Evolutionary conservation across 768 basidiomycete genomes (phyloP), one percentile per base, ranked within the genome.

Genomic region (Boletus rubroflammeus): DNA sequence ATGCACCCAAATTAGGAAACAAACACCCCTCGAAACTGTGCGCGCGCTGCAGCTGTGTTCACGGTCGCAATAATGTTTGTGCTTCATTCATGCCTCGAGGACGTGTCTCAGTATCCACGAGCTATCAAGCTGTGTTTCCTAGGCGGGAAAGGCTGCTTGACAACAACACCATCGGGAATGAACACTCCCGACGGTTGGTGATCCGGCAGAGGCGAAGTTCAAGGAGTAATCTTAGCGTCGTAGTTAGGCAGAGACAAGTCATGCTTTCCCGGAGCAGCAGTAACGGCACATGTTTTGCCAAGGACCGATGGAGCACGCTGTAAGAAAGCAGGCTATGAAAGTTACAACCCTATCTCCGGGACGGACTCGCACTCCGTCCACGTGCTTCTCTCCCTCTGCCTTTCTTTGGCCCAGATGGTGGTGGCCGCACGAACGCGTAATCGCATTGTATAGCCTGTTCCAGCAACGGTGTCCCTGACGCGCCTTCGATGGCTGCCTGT

Each of bases 361-460:
- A 77, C 9, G 91, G 92, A 64, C 91, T 93, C 5, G 90, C 90
- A 67, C 91, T 93, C 53, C 91, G 86, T 15, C 76, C 79, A 11
- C 81, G 75, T 10, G 75, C 74, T 47, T 84, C 86, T 52, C 88
- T 78, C 21, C 74, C 76, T 59, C 89, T 78, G 14, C 86, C 84
- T 62, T 87, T 90, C 71, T 86, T 89, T 6, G 89, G 90, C 1
- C 87, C 90, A 7, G 86, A 78, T 2, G 92, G 89, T 13, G 84
- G 81, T 29, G 94, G 91, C 10, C 91, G 81, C 21, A 94, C 88
- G 65, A 98, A 98, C 0, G 90, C 92, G 68, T 91, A 98, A 65
- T 97, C 95, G 63, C 92, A 95, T 60, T 89, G 84, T 41, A 98
- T 78, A 17, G 72, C 75, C 73, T 98, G 93, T 65, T 97, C 97